Conservation (phyloP, 106 monocot genomes). For the Dendrobium huoshanense region DNA sequence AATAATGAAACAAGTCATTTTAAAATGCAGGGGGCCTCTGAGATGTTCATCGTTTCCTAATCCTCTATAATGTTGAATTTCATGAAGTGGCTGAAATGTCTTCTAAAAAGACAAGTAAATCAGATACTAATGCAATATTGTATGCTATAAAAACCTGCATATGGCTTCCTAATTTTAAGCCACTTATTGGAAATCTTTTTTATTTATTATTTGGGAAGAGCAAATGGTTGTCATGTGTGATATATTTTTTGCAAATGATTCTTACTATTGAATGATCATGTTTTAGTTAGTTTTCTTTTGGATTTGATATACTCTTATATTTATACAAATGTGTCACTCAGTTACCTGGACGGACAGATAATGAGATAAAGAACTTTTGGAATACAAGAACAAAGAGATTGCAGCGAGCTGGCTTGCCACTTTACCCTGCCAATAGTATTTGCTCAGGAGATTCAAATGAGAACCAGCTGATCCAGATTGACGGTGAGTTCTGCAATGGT, state of each 20-base stretch:
- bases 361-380: slow-evolving; percentile 80
- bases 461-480: slow-evolving; percentile 15
- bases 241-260: not conserved
- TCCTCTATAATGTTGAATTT: no score
- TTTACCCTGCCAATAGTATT: slow-evolving; percentile 29
- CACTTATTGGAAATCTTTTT: no score
- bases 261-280: not conserved
- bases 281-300: not conserved
- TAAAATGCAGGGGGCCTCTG: no score
- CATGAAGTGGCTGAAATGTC: no score
- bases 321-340: slow-evolving; percentile 8
- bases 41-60: no score
- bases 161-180: not conserved
- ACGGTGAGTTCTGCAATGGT: slow-evolving; percentile 8
- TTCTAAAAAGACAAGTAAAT: no score
- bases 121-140: not conserved
- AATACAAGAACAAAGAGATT: slow-evolving; percentile 55
- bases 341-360: slow-evolving; percentile 76
- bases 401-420: slow-evolving; percentile 42
- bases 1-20: no score
- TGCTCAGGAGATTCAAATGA: slow-evolving; percentile 9
- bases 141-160: not conserved
- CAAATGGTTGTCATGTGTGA: no score
- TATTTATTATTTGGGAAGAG: no score
- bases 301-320: not conserved